These are phyloP conservation scores for Botrytis galanthina DNA, from an alignment of 2,329 filamentous ascomycete genomes.

Conservation along the genomic window DNA sequence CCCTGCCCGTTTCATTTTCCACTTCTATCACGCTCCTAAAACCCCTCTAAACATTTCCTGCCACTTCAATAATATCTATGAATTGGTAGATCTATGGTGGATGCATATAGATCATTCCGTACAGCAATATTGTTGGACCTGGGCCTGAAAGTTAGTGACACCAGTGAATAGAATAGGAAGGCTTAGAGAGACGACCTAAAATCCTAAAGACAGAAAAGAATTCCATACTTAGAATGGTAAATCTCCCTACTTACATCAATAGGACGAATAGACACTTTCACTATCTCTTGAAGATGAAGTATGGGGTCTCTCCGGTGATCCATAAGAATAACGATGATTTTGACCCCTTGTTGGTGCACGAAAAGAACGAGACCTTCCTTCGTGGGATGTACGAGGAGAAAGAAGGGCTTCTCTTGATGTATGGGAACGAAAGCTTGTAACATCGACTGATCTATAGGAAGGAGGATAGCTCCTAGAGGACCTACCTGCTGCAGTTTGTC, in stretches of 20 bases:
- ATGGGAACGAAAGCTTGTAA: rapidly evolving
- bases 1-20: no score
- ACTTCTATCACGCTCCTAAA: background rate
- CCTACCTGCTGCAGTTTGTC: background rate
- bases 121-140: no score
- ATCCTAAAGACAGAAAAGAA: no score
- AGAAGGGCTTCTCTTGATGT: background rate
- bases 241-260: background rate
- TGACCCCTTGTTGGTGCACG: background rate
- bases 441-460: background rate
- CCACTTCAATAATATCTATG: no score
- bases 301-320: background rate
- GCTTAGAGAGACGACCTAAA: no score
- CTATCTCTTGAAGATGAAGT: background rate
- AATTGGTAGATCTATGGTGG: no score
- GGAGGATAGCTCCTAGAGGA: background rate
- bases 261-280: background rate
- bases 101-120: no score
- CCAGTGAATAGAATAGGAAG: no score
- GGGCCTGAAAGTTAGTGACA: no score
- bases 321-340: background rate
- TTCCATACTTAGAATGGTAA: background rate
- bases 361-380: background rate
- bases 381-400: background rate
- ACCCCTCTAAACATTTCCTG: background rate